Evolutionary conservation across 768 basidiomycete genomes (phyloP), one percentile per base, ranked within the genome.

Genomic region (Cubamyces sp.): DNA sequence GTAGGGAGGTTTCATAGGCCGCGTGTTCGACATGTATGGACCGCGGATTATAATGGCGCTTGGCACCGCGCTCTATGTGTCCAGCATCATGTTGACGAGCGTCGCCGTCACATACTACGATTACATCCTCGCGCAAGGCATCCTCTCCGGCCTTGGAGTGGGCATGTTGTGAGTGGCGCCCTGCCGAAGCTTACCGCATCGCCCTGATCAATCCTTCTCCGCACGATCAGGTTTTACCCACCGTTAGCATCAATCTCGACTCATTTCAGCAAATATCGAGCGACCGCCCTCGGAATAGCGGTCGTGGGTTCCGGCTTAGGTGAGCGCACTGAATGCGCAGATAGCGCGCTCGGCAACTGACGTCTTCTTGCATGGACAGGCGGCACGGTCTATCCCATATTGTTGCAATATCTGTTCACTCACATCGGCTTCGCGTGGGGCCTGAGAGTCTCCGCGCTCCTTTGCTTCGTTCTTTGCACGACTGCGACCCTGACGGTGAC

Each of bases 221-320:
- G 57, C 61, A 63, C 49, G 28, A 26, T 39, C 54, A 90, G 88
- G 42, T 90, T 89, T 70, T 90, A 89, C 65, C 89, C 90, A 0
- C 78, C 87, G 0, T 73, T 91, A 26, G 79, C 87, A 8, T 85
- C 86, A 55, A 78, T 90, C 11, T 82, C 87, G 0, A 90, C 86
- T 0, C 81, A 86, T 70, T 92, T 90, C 73, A 69, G 70, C 53
- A 81, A 80, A 61, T 85, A 87, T 62, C 82, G 89, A 18, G 87
- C 86, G 3, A 86, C 90, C 5, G 89, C 90, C 0, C 76, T 88
- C 40, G 91, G 91, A 7, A 75, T 92, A 59, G 86, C 84, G 19
- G 79, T 83, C 2, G 83, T 87, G 39, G 91, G 91, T 23, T 86
- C 87, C 28, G 83, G 87, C 59, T 55, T 67, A 47, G 91, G 91